Evolutionary conservation across 108 stramenopile genomes (phyloP).

Genomic region (Epithemia pelagica): DNA sequence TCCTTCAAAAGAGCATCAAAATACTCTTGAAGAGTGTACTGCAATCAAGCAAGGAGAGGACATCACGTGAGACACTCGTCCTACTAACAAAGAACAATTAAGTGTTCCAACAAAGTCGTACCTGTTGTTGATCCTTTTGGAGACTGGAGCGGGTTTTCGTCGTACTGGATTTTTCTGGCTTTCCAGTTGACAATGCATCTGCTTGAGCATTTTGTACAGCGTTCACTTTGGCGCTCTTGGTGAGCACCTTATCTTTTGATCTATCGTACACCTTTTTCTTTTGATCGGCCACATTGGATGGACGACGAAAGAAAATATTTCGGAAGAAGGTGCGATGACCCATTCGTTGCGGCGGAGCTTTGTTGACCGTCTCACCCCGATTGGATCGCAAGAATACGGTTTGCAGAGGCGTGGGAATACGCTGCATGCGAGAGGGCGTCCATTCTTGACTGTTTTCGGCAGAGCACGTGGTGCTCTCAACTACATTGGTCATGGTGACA

Average conservation of each 20-base stretch:
- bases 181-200: too few relatives aligned
- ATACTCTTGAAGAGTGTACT: constrained; percentile 26
- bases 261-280: not conserved
- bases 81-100: too few relatives aligned
- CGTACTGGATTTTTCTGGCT: too few relatives aligned
- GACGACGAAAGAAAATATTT: constrained; percentile 5
- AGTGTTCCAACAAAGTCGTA: too few relatives aligned
- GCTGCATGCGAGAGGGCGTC: not conserved
- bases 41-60: not conserved
- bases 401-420: constrained; percentile 24
- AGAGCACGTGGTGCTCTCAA: too few relatives aligned
- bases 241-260: not conserved
- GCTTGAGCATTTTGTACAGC: not conserved
- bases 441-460: too few relatives aligned
- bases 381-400: constrained; percentile 24
- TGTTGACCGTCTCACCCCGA: constrained; percentile 20
- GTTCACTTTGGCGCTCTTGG: not conserved
- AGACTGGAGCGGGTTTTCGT: too few relatives aligned
- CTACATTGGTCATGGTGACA: too few relatives aligned
- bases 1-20: constrained; percentile 39
- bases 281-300: not conserved
- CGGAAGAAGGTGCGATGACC: not conserved
- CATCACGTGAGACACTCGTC: not conserved
- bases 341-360: not conserved
- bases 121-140: too few relatives aligned